phyloP scores from a whole-genome alignment of 306 rosid genomes.

The Cajanus cajan region DNA sequence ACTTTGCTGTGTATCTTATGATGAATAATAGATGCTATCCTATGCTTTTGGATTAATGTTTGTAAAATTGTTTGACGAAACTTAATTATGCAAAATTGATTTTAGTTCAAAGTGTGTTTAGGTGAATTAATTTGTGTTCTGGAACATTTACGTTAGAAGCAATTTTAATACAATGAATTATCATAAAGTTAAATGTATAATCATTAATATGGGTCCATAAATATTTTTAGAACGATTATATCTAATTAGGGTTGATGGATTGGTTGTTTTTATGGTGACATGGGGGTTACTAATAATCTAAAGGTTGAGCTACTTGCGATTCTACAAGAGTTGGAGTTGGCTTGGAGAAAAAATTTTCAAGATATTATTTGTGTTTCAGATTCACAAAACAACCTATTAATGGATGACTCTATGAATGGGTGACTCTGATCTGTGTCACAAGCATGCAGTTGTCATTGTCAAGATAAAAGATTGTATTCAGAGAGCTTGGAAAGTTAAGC shows the following conservation, averaged over 20 bases:
- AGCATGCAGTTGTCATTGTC: too few species aligned
- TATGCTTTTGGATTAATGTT: background rate
- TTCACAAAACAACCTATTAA: too few species aligned
- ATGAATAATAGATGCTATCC: conserved; percentile 24
- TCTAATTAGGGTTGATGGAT: background rate
- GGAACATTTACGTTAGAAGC: background rate
- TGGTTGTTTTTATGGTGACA: too few species aligned
- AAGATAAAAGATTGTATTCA: too few species aligned
- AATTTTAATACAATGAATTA: background rate
- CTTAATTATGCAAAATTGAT: background rate
- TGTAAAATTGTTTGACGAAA: background rate
- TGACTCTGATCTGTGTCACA: too few species aligned
- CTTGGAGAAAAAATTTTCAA: too few species aligned
- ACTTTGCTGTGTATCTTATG: conserved; percentile 28
- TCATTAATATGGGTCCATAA: background rate
- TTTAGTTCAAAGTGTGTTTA: background rate
- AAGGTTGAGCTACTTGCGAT: too few species aligned
- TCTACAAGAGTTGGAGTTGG: too few species aligned
- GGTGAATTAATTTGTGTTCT: background rate
- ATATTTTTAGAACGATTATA: background rate
- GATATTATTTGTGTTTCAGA: too few species aligned
- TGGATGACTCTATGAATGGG: too few species aligned
- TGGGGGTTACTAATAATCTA: too few species aligned
- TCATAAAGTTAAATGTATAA: background rate
- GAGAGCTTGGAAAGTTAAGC: too few species aligned